A percentile compares a stretch with the other conserved stretches of the same genome.
Conservation (phyloP, 257 asterid genomes). For the Primulina tabacum region DNA sequence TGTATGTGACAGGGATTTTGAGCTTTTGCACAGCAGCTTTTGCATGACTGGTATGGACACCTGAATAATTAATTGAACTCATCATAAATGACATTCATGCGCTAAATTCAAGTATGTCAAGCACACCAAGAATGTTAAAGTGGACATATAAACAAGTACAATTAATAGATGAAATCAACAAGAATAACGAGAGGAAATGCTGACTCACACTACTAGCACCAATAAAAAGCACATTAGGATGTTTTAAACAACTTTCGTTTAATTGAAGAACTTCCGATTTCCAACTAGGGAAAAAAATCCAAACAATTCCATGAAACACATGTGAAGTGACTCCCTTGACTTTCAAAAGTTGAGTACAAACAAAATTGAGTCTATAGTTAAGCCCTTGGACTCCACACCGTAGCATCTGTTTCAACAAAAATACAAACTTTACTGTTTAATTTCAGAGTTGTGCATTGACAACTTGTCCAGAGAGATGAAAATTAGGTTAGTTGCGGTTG, state of each 20-base stretch:
- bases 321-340: background rate
- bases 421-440: background rate
- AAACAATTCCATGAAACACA: background rate
- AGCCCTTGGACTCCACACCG: background rate
- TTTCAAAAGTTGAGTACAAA: background rate
- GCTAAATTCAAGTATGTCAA: conserved; percentile 16
- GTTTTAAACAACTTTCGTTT: background rate
- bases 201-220: background rate
- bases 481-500: background rate
- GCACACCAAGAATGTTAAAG: background rate
- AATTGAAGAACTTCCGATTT: background rate
- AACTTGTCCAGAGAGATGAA: background rate
- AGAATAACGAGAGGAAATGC: background rate
- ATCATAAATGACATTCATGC: conserved; percentile 19
- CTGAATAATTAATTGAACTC: conserved; percentile 41
- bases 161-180: conserved; percentile 1
- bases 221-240: background rate
- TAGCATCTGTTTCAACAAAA: background rate
- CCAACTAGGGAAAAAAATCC: background rate
- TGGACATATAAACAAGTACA: conserved; percentile 3
- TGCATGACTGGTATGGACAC: conserved; percentile 96
- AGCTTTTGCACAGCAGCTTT: conserved; percentile 90
- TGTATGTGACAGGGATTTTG: conserved; percentile 98
- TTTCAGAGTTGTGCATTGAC: background rate
- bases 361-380: background rate